phyloP scores from a whole-genome alignment of 164 flowering plant genomes.

The Chimonanthus praecox region DNA sequence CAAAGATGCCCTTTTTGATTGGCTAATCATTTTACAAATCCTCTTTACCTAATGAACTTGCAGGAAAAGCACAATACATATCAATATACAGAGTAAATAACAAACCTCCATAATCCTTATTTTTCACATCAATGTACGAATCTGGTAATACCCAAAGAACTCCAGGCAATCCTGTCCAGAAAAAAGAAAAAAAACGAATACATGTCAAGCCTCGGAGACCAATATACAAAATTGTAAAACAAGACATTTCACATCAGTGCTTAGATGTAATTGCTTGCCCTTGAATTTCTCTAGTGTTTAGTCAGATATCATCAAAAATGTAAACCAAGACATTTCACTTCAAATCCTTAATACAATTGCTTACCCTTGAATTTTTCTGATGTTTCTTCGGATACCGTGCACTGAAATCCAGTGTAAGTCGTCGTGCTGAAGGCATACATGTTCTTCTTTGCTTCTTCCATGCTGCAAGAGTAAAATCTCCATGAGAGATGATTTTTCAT shows the following conservation, averaged over 20 bases:
- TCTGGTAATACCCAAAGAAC: conserved; percentile 99
- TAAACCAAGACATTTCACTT: background rate
- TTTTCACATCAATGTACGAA: conserved; percentile 91
- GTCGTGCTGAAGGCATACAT: conserved; percentile 99
- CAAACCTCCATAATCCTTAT: conserved; percentile 97
- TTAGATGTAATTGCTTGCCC: background rate
- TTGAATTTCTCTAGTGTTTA: conserved; percentile 64
- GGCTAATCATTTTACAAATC: background rate
- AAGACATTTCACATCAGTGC: background rate
- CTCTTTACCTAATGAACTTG: background rate
- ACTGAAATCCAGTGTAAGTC: conserved; percentile 96
- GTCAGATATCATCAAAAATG: conserved; percentile 52
- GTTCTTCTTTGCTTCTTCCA: conserved; percentile 99
- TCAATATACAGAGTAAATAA: background rate
- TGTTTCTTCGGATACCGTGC: conserved; percentile 86
- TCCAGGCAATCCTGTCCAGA: conserved; percentile 76
- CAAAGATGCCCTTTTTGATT: background rate
- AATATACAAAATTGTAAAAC: too few relatives aligned
- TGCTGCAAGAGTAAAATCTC: conserved; percentile 38
- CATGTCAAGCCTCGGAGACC: background rate
- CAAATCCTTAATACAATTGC: background rate
- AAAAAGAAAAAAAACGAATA: conserved; percentile 1
- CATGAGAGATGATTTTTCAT: background rate
- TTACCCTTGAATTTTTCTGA: conserved; percentile 93
- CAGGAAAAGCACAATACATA: too few relatives aligned